These are phyloP conservation scores for Echinosophora koreensis DNA, from an alignment of 306 rosid species.

Conservation along the genomic window DNA sequence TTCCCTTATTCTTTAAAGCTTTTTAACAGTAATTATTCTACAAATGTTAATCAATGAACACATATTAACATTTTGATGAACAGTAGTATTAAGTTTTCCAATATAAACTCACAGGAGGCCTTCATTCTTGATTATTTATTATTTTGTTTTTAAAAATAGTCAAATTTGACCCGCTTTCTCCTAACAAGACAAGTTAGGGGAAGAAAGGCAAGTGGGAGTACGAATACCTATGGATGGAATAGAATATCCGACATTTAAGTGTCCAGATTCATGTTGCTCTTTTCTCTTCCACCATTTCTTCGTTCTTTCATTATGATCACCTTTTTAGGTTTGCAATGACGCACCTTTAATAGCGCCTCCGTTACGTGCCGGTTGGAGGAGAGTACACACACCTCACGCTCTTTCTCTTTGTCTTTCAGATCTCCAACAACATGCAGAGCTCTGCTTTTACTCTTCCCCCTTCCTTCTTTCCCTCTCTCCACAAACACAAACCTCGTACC, in stretches of 20 bases:
- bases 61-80: no score
- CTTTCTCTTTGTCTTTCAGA: slow-evolving; percentile 7
- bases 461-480: slow-evolving; percentile 35
- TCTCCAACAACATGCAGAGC: slow-evolving; percentile 71
- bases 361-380: neutral
- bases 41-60: no score
- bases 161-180: no score
- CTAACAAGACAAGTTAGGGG: no score
- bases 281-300: neutral
- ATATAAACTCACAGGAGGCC: no score
- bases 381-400: no score
- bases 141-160: no score
- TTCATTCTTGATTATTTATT: no score
- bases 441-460: slow-evolving; percentile 53
- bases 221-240: neutral
- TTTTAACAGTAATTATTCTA: no score
- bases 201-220: no score
- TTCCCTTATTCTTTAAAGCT: no score
- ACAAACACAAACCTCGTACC: slow-evolving; percentile 35
- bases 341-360: neutral
- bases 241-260: slow-evolving; percentile 20
- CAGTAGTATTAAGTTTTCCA: no score
- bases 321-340: neutral
- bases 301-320: neutral
- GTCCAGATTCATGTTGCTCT: neutral